Evolutionary conservation across 1,139 yeast species (phyloP).

Genomic region (Kazachstania sp.): DNA sequence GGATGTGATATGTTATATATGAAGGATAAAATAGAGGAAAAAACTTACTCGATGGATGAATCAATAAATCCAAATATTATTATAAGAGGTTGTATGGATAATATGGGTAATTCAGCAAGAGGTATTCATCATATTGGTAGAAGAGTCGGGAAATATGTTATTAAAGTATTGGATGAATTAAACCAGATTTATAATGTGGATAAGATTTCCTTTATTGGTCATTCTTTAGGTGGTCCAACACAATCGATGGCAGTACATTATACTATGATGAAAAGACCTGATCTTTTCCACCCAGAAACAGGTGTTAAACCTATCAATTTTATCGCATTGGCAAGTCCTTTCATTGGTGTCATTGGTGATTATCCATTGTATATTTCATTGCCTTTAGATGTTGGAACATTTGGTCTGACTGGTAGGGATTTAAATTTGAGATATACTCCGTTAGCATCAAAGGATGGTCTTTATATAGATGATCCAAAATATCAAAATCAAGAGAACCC

Average conservation of each 20-base stretch:
- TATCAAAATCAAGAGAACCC: constrained; percentile 4
- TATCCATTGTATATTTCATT: constrained; percentile 49
- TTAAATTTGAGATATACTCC: constrained; percentile 39
- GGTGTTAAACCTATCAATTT: constrained; percentile 47
- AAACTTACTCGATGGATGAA: constrained; percentile 16
- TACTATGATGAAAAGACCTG: constrained; percentile 41
- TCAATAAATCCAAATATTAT: constrained; percentile 37
- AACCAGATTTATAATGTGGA: constrained; percentile 34
- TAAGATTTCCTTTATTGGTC: constrained; percentile 54
- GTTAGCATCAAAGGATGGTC: constrained; percentile 20
- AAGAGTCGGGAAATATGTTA: constrained; percentile 48
- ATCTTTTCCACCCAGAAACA: constrained; percentile 37
- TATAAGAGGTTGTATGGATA: constrained; percentile 51
- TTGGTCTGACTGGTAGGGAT: constrained; percentile 60
- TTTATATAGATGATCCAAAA: constrained; percentile 10
- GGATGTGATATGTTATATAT: constrained; percentile 56
- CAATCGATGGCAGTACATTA: constrained; percentile 58
- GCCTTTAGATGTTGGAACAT: constrained; percentile 53
- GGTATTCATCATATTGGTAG: constrained; percentile 55
- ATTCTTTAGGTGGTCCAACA: constrained; percentile 58
- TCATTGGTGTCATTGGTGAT: constrained; percentile 54
- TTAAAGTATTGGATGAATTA: constrained; percentile 38
- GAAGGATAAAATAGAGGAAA: constrained; percentile 47
- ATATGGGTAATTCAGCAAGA: constrained; percentile 53
- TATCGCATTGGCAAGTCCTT: constrained; percentile 52